Percentiles rank a stretch among this genome's conserved stretches.
Evolutionary conservation across 345 rosid species (phyloP).

Genomic region (Hibiscus trionum): DNA sequence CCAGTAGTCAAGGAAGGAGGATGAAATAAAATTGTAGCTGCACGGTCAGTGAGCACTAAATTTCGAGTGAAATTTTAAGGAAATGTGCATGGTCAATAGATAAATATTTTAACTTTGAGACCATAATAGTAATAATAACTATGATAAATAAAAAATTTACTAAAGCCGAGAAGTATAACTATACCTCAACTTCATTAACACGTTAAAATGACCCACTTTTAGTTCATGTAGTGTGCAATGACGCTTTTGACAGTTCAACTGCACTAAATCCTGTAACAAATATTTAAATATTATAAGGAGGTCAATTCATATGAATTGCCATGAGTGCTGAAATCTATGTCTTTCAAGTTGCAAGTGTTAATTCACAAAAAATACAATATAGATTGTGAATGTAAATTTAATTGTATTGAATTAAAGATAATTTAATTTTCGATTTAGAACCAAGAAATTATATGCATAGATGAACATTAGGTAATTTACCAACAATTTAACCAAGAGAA

Average conservation of each 20-base stretch:
- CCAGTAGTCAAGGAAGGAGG: too few species aligned
- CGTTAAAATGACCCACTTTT: slow-evolving; percentile 37
- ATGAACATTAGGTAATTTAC: neutral
- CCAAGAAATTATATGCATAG: neutral
- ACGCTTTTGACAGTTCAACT: slow-evolving; percentile 15
- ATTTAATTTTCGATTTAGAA: neutral
- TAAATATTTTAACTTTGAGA: neutral
- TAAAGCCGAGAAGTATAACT: neutral
- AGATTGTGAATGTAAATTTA: neutral
- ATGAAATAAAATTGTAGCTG: neutral
- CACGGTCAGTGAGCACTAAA: neutral
- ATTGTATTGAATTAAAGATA: neutral
- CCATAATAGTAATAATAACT: neutral
- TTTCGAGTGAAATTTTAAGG: neutral
- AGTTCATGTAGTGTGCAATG: slow-evolving; percentile 21
- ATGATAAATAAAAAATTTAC: neutral
- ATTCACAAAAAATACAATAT: neutral
- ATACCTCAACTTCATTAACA: slow-evolving; percentile 69
- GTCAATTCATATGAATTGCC: neutral
- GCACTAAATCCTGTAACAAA: slow-evolving; percentile 37
- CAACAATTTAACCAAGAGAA: neutral
- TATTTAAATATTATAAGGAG: neutral
- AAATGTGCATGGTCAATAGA: neutral
- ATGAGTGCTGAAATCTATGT: too few species aligned
- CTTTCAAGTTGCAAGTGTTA: too few species aligned